These are phyloP conservation scores for Neoarthrinium moseri DNA, from an alignment of 2,329 filamentous ascomycete species.

Conservation along the genomic window DNA sequence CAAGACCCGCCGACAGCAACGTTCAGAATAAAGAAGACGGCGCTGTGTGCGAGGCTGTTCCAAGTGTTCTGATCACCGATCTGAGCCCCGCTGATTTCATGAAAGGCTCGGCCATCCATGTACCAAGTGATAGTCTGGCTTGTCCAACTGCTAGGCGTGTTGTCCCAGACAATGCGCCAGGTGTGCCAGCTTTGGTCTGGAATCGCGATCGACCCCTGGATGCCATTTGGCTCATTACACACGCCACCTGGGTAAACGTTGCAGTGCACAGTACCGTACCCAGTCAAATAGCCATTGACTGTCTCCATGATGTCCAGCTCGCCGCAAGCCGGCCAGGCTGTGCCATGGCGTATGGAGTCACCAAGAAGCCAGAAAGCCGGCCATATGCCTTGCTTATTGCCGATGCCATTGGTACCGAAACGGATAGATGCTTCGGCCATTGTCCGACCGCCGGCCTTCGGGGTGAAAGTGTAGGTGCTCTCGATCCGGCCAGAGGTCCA, in stretches of 20 bases:
- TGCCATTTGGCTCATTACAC: slow-evolving; percentile 39
- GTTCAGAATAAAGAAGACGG: slow-evolving; percentile 46
- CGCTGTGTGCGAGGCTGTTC: slow-evolving; percentile 39
- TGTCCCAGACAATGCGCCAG: slow-evolving; percentile 36
- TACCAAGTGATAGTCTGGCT: slow-evolving; percentile 49
- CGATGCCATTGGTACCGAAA: slow-evolving; percentile 26
- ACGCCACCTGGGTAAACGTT: slow-evolving; percentile 35
- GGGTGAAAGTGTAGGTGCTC: slow-evolving; percentile 31
- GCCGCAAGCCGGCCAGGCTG: slow-evolving; percentile 39
- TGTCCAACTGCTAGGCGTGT: slow-evolving; percentile 40
- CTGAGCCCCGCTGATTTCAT: slow-evolving; percentile 39
- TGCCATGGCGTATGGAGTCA: slow-evolving; percentile 34
- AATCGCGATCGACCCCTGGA: slow-evolving; percentile 21
- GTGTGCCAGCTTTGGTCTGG: slow-evolving; percentile 9
- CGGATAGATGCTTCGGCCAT: slow-evolving; percentile 37
- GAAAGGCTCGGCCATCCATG: slow-evolving; percentile 42
- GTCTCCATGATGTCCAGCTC: slow-evolving; percentile 46
- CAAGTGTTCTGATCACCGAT: slow-evolving; percentile 41
- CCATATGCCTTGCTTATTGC: slow-evolving; percentile 40
- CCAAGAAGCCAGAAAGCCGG: slow-evolving; percentile 47
- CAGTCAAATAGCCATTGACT: slow-evolving; percentile 34
- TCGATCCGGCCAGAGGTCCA: slow-evolving; percentile 48
- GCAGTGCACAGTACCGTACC: slow-evolving; percentile 41
- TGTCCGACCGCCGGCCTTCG: slow-evolving; percentile 34
- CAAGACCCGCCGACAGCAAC: slow-evolving; percentile 40